Conservation (phyloP, 1,284 basidiomycete genomes). For the Lignosus rhinocerotis region DNA sequence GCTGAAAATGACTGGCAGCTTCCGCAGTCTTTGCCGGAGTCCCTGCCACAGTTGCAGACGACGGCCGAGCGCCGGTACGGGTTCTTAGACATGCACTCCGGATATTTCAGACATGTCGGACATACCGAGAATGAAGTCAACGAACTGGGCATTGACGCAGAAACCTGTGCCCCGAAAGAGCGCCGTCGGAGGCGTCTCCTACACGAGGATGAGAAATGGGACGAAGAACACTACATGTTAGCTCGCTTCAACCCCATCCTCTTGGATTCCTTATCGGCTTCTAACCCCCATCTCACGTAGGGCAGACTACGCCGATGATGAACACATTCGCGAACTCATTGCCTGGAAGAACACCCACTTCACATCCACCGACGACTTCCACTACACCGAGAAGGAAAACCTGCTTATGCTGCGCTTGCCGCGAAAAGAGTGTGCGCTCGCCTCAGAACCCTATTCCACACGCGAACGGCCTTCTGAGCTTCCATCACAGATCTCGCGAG, state of each 20-base stretch:
- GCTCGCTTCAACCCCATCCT: constrained; percentile 23
- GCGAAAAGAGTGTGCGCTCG: constrained; percentile 70
- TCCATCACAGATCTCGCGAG: constrained; percentile 56
- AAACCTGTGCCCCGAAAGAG: constrained; percentile 45
- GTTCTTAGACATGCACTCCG: constrained; percentile 69
- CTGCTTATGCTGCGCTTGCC: constrained; percentile 66
- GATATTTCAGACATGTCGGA: constrained; percentile 70
- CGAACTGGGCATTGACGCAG: constrained; percentile 69
- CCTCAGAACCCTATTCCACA: not conserved
- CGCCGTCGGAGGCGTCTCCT: constrained; percentile 49
- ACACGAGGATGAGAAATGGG: constrained; percentile 75
- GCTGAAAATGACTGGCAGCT: constrained; percentile 77
- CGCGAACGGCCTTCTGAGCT: constrained; percentile 2
- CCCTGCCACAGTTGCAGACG: constrained; percentile 39
- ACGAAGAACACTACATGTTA: constrained; percentile 80
- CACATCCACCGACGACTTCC: constrained; percentile 35
- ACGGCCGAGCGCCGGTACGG: constrained; percentile 59
- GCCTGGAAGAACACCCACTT: constrained; percentile 59
- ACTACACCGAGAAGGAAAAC: constrained; percentile 74
- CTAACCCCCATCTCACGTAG: constrained; percentile 37
- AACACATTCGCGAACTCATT: constrained; percentile 68
- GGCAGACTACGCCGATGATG: constrained; percentile 77
- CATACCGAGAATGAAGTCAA: constrained; percentile 78
- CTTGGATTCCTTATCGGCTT: not conserved
- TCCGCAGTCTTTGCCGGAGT: constrained; percentile 56